Conservation (phyloP, 768 basidiomycete species). For the Xerocomus brunneocitrinus region DNA sequence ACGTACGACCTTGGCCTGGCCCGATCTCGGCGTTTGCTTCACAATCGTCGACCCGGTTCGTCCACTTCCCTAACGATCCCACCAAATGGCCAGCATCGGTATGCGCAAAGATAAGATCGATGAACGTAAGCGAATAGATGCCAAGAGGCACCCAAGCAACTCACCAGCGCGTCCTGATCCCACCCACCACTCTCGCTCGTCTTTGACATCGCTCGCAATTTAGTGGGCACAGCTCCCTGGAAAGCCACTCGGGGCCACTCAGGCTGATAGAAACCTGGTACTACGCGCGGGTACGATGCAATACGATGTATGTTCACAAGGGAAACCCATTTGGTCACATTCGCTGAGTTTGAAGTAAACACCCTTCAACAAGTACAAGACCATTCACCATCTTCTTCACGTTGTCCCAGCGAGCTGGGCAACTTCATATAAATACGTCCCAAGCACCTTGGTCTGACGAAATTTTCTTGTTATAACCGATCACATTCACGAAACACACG, state of each 20-base stretch:
- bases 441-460: conserved; percentile 30
- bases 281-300: neutral
- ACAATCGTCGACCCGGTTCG: neutral
- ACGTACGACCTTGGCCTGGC: conserved; percentile 19
- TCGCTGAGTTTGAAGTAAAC: conserved; percentile 22
- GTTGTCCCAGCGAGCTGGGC: conserved; percentile 14
- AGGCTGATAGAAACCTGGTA: neutral
- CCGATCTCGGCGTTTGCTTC: conserved; percentile 3
- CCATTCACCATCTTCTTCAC: conserved; percentile 8
- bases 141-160: neutral
- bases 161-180: conserved; percentile 17
- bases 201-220: conserved; percentile 10
- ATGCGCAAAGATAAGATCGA: neutral
- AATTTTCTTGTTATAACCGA: neutral
- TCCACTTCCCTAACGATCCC: conserved; percentile 5
- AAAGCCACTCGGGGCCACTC: neutral
- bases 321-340: neutral
- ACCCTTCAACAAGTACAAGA: neutral
- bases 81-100: neutral
- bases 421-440: conserved; percentile 31
- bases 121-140: conserved; percentile 13
- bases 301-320: neutral
- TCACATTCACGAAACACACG: neutral
- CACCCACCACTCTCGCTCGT: conserved; percentile 11
- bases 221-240: neutral